Percentiles rank a stretch among this genome's conserved stretches.
Conservation (phyloP, 2,329 filamentous ascomycete species). For the Plenodomus lindquistii region DNA sequence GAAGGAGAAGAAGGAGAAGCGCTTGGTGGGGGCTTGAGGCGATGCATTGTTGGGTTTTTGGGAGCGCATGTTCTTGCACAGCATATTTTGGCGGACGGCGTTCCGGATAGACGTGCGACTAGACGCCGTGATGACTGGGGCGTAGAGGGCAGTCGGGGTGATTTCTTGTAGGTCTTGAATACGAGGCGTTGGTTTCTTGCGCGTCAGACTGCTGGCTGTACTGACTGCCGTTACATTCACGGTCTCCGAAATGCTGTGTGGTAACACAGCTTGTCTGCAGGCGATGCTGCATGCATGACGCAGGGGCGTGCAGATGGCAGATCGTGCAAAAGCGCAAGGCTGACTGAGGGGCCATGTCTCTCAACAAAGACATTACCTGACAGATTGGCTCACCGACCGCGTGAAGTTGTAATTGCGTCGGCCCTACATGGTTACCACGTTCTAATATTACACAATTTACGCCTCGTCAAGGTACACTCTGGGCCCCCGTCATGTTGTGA, state of each 20-base stretch:
- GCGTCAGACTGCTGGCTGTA: background rate
- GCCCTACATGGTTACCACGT: too few relatives aligned
- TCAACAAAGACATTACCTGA: background rate
- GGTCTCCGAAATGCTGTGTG: background rate
- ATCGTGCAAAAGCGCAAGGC: background rate
- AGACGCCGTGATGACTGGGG: background rate
- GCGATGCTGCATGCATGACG: background rate
- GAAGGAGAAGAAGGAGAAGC: constrained; percentile 73
- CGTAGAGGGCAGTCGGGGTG: background rate
- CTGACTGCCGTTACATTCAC: background rate
- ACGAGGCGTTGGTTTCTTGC: background rate
- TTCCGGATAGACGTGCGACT: constrained; percentile 18
- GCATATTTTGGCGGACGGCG: constrained; percentile 7
- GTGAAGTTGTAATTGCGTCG: too few relatives aligned
- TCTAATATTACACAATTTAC: too few relatives aligned
- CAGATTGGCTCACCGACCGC: background rate
- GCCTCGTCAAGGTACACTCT: too few relatives aligned
- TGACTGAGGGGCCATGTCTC: background rate
- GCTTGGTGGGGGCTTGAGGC: constrained; percentile 53
- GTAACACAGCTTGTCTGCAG: background rate
- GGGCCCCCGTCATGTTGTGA: too few relatives aligned
- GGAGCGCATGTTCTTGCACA: background rate
- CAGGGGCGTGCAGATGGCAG: background rate
- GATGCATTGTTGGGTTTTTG: constrained; percentile 1
- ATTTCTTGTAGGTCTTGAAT: background rate